Conservation (phyloP, 345 rosid species). For the thale cress (Arabidopsis thaliana) region DNA sequence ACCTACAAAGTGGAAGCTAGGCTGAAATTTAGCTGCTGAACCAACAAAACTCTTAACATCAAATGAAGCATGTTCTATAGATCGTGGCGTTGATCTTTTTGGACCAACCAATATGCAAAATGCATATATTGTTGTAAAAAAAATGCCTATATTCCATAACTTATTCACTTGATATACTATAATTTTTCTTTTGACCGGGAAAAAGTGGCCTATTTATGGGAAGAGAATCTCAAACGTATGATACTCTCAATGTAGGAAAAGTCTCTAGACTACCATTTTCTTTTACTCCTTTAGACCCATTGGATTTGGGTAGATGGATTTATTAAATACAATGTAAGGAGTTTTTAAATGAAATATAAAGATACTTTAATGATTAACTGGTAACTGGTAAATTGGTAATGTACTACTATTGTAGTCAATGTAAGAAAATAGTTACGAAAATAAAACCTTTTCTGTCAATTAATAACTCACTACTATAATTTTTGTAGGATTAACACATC, state of each 20-base stretch:
- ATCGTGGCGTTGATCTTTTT: constrained; percentile 9
- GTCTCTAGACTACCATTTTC: constrained; percentile 25
- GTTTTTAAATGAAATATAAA: not conserved
- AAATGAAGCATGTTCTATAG: not conserved
- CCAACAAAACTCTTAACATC: not conserved
- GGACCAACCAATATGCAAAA: constrained; percentile 12
- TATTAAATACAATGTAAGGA: not conserved
- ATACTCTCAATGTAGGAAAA: constrained; percentile 41
- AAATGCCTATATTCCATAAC: not conserved
- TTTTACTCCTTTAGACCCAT: not conserved
- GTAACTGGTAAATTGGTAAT: not conserved
- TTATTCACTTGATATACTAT: constrained; percentile 6
- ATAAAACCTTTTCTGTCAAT: not conserved
- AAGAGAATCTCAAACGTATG: constrained; percentile 45
- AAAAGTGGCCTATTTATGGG: constrained; percentile 37
- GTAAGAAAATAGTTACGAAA: not conserved
- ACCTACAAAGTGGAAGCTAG: constrained; percentile 6
- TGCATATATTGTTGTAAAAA: not conserved
- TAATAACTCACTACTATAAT: not conserved
- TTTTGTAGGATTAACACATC: not conserved
- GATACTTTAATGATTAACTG: not conserved
- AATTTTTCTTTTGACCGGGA: constrained; percentile 25
- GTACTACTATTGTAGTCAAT: not conserved
- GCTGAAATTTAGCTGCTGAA: constrained; percentile 1
- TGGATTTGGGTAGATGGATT: not conserved